phyloP scores from a whole-genome alignment of 345 rosid species.

The Eutrema yunnanense region DNA sequence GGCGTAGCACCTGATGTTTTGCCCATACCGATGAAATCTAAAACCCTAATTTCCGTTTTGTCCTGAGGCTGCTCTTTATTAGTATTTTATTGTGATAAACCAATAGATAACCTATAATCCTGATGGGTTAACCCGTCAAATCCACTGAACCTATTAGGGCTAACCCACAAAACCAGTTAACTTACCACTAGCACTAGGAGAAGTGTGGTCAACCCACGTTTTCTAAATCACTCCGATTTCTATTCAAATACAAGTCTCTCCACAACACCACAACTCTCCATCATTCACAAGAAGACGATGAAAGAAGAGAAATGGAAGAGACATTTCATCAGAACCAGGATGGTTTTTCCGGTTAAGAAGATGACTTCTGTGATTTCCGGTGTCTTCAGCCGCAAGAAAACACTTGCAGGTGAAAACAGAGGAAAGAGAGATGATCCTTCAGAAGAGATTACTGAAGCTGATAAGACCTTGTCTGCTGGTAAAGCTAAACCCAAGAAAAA shows the following conservation, averaged over 20 bases:
- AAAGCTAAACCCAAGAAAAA: neutral
- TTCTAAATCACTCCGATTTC: neutral
- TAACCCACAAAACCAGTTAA: too few species aligned
- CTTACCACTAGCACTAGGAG: neutral
- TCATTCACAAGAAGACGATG: slow-evolving; percentile 3
- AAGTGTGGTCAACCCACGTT: slow-evolving; percentile 9
- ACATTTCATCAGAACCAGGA: neutral
- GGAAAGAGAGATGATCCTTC: neutral
- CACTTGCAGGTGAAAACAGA: neutral
- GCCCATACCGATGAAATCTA: too few species aligned
- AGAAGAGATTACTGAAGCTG: neutral
- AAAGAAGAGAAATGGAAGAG: slow-evolving; percentile 1
- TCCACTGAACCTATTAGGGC: too few species aligned
- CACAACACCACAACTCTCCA: slow-evolving; percentile 2
- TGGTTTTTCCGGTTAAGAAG: slow-evolving; percentile 17
- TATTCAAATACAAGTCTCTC: neutral
- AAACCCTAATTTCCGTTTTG: too few species aligned
- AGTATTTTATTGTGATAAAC: too few species aligned
- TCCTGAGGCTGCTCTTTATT: too few species aligned
- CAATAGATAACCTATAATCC: too few species aligned
- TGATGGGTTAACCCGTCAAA: too few species aligned
- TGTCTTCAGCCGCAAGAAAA: slow-evolving; percentile 25
- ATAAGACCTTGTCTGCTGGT: neutral
- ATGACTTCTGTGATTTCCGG: slow-evolving; percentile 24
- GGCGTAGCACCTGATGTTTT: too few species aligned